These are phyloP conservation scores for Lasiodiplodia gonubiensis DNA, from an alignment of 2,329 filamentous ascomycete genomes.

Conservation along the genomic window DNA sequence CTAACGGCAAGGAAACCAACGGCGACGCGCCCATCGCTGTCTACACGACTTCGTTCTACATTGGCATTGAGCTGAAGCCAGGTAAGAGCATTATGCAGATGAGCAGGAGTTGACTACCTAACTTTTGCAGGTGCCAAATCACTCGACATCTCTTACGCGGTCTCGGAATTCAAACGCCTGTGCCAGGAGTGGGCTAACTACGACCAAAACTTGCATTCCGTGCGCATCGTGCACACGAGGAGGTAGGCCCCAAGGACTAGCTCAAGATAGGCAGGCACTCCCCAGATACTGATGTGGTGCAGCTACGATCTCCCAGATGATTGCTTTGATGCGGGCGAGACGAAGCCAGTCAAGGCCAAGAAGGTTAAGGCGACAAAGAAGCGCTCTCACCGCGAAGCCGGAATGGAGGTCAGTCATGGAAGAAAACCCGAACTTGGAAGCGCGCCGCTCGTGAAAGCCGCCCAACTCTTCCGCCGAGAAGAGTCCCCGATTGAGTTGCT, in stretches of 20 bases:
- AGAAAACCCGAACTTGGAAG: conserved; percentile 12
- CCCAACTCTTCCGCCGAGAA: conserved; percentile 17
- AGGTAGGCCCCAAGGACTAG: conserved; percentile 64
- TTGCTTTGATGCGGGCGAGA: conserved; percentile 82
- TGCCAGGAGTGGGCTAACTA: conserved; percentile 79
- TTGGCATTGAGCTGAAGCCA: conserved; percentile 80
- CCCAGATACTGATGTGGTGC: conserved; percentile 33
- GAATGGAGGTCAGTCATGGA: conserved; percentile 28
- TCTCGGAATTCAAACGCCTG: conserved; percentile 83
- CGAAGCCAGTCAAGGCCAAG: conserved; percentile 49
- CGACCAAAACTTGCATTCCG: conserved; percentile 73
- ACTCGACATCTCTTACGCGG: conserved; percentile 79
- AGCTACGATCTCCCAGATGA: conserved; percentile 90
- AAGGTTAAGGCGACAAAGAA: conserved; percentile 44
- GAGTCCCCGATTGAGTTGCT: conserved; percentile 19
- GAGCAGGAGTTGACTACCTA: conserved; percentile 39
- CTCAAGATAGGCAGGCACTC: background rate
- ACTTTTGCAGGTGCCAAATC: conserved; percentile 66
- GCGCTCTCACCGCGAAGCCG: conserved; percentile 28
- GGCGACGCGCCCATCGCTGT: conserved; percentile 59
- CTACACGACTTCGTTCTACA: conserved; percentile 92
- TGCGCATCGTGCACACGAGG: conserved; percentile 82
- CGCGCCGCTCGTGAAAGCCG: conserved; percentile 13
- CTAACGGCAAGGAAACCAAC: conserved; percentile 47
- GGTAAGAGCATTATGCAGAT: conserved; percentile 58